Percentiles rank a stretch among this genome's conserved stretches.
Evolutionary conservation across 2,329 filamentous ascomycete genomes (phyloP).

Genomic region (Setomelanomma holmii): DNA sequence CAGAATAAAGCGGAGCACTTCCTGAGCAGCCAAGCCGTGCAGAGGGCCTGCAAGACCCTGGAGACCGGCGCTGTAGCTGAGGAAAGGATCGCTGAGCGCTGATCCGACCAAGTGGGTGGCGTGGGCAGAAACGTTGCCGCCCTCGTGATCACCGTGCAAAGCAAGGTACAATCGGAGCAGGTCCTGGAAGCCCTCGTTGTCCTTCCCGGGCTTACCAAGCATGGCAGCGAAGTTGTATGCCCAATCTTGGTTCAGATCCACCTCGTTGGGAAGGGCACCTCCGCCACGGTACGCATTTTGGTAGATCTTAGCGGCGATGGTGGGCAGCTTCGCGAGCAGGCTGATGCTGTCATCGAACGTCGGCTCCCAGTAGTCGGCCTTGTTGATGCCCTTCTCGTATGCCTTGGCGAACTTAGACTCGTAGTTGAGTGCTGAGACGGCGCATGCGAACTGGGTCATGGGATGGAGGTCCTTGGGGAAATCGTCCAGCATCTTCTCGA

Average conservation of each 20-base stretch:
- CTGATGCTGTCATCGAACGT: conserved; percentile 96
- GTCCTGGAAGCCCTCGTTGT: conserved; percentile 95
- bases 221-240: conserved; percentile 98
- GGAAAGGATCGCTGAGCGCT: conserved; percentile 91
- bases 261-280: conserved; percentile 74
- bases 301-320: conserved; percentile 97
- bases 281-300: conserved; percentile 82
- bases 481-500: conserved; percentile 85
- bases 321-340: conserved; percentile 93
- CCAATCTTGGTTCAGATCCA: conserved; percentile 92
- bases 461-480: conserved; percentile 93
- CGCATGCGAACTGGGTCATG: conserved; percentile 97
- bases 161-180: conserved; percentile 92
- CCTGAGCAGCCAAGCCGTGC: conserved; percentile 92
- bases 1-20: conserved; percentile 94
- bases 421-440: conserved; percentile 94
- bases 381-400: conserved; percentile 89
- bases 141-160: conserved; percentile 97
- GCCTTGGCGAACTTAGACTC: conserved; percentile 92
- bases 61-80: conserved; percentile 94
- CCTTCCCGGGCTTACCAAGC: conserved; percentile 85
- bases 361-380: conserved; percentile 98
- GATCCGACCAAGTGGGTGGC: conserved; percentile 94
- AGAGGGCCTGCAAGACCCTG: conserved; percentile 94
- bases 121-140: conserved; percentile 96